Evolutionary conservation across 2,329 filamentous ascomycete species (phyloP).

Genomic region (Talaromyces verruculosus): DNA sequence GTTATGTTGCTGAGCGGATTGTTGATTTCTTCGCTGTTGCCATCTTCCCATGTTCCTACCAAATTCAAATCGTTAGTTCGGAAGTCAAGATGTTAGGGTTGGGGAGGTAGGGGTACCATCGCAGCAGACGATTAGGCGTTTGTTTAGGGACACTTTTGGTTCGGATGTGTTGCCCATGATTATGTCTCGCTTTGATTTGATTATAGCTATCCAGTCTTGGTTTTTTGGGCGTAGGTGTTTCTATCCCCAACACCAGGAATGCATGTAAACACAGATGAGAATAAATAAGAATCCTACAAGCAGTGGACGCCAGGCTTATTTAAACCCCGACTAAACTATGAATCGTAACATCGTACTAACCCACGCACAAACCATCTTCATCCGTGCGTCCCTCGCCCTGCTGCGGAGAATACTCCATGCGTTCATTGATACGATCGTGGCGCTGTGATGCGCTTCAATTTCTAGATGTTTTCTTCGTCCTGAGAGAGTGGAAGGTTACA

Average conservation of each 20-base stretch:
- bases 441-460: background rate
- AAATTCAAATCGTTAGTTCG: conserved; percentile 12
- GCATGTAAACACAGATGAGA: too few species aligned
- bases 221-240: too few species aligned
- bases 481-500: background rate
- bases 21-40: conserved; percentile 28
- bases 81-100: background rate
- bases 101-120: conserved; percentile 29
- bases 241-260: too few species aligned
- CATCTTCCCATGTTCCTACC: conserved; percentile 37
- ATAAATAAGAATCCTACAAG: too few species aligned
- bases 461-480: background rate
- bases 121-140: conserved; percentile 39
- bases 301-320: too few species aligned
- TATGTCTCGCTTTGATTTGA: too few species aligned
- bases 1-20: conserved; percentile 43
- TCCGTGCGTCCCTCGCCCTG: background rate
- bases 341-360: background rate
- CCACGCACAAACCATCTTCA: conserved; percentile 1
- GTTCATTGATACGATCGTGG: background rate
- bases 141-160: conserved; percentile 19
- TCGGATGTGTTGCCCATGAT: background rate
- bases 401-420: background rate
- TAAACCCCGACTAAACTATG: background rate
- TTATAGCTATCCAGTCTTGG: too few species aligned